A percentile compares a stretch with the other conserved stretches of the same genome.
Evolutionary conservation across 208 protist species (phyloP).

Genomic region (Phytomonas francai): DNA sequence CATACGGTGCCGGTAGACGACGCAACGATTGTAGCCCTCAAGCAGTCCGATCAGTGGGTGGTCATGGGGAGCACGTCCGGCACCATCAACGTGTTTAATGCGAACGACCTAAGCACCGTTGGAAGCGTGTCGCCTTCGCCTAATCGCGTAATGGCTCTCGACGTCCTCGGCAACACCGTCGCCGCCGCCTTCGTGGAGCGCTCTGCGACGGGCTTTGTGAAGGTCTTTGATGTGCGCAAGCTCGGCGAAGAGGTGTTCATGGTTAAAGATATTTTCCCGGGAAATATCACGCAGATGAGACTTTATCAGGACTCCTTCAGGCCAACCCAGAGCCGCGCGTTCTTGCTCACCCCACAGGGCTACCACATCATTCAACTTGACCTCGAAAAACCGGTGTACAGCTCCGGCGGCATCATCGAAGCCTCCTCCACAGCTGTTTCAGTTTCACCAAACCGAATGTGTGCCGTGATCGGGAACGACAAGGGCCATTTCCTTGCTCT

Average conservation of each 20-base stretch:
- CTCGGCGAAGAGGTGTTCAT: conserved; percentile 47
- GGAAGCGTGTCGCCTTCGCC: conserved; percentile 35
- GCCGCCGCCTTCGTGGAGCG: conserved; percentile 63
- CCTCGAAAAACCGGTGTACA: conserved; percentile 49
- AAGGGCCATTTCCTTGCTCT: conserved; percentile 75
- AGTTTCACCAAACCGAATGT: conserved; percentile 70
- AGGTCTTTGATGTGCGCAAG: conserved; percentile 79
- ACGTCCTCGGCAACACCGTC: conserved; percentile 74
- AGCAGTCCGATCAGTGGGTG: conserved; percentile 63
- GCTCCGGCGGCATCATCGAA: conserved; percentile 40
- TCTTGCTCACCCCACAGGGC: conserved; percentile 56
- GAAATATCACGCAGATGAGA: conserved; percentile 62
- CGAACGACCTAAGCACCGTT: conserved; percentile 30
- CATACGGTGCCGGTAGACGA: conserved; percentile 54
- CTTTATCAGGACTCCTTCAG: conserved; percentile 70
- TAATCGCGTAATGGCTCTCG: conserved; percentile 64
- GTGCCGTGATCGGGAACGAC: conserved; percentile 82
- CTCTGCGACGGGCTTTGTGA: conserved; percentile 55
- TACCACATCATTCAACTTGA: conserved; percentile 81
- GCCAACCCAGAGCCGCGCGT: conserved; percentile 39
- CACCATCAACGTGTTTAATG: conserved; percentile 51
- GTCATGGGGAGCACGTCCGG: conserved; percentile 56
- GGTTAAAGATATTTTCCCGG: conserved; percentile 53
- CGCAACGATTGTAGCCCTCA: conserved; percentile 42
- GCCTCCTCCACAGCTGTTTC: conserved; percentile 54